phyloP scores from a whole-genome alignment of 1,139 yeast genomes.

The Pichia sp. region DNA sequence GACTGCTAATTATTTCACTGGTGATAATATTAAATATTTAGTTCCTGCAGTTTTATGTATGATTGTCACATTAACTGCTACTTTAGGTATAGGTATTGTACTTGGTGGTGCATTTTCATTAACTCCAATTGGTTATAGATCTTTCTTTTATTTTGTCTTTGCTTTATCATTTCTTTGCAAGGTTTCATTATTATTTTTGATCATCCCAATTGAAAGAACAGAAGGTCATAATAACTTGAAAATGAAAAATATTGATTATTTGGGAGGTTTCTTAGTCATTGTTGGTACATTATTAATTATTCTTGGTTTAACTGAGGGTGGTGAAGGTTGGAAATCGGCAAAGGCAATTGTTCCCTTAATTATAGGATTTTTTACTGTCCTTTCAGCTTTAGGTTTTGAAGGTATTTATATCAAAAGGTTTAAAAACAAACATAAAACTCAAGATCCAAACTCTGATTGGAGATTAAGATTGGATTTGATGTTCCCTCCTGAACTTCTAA shows the following conservation, averaged over 20 bases:
- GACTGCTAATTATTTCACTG: constrained; percentile 29
- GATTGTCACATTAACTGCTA: constrained; percentile 24
- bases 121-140: constrained; percentile 30
- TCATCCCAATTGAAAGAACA: constrained; percentile 24
- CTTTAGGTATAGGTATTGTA: constrained; percentile 30
- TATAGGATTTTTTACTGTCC: constrained; percentile 25
- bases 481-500: constrained; percentile 20
- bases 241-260: constrained; percentile 26
- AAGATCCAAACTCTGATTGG: constrained; percentile 12
- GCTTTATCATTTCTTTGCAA: constrained; percentile 17
- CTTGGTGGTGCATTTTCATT: constrained; percentile 34
- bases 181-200: constrained; percentile 18
- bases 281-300: constrained; percentile 30
- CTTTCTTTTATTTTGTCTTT: constrained; percentile 29
- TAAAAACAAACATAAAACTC: constrained; percentile 10
- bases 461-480: constrained; percentile 17
- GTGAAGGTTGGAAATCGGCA: constrained; percentile 29
- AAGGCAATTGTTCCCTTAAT: constrained; percentile 28
- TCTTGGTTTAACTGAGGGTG: constrained; percentile 33
- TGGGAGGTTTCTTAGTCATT: constrained; percentile 26
- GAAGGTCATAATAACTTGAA: constrained; percentile 15
- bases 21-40: constrained; percentile 17
- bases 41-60: constrained; percentile 25
- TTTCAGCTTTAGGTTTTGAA: constrained; percentile 20
- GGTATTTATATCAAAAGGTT: constrained; percentile 14